Base-by-base conservation (phyloP, 192 early-diverging fungal genomes). In the Linderina pennispora region DNA sequence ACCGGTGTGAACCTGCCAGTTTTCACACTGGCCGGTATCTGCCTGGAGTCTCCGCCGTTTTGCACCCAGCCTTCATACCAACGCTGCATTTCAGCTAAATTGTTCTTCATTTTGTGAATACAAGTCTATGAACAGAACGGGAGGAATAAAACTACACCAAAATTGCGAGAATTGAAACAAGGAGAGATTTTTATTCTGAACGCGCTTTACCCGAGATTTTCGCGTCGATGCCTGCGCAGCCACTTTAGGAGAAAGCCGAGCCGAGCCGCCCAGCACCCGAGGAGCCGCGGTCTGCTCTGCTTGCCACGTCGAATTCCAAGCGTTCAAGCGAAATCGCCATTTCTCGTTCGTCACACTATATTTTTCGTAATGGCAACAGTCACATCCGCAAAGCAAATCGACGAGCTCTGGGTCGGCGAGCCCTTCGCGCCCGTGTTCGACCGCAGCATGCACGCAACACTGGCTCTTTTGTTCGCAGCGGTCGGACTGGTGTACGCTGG, bases 31-130 rank as follows among this genome's bases (percentile, higher is more conserved):
- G 50, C 40, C 19, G 50, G 49, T 10, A 57, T 9, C 20, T 34
- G 31, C 4, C 13, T 24, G 11, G 41, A 11, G 33, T 23, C 53
- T 23, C 42, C 45, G 40, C 65, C 65, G 14, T 53, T 36, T 24
- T 39, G 58, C 25, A 53, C 53, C 65, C 65, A 69, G 43, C 21
- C 36, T 14, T 43, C 53, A 23, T 69, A 40, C 58, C 58, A 69
- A 21, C 23, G 18, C 23, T 52, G 54, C 50, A 58, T 62, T 44
- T 61, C 25, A 2, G 43, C 23, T 17, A 46, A 36, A 39, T 69
- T 69, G 42, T 56, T 36, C 26, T 69, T 69, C 65, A 69, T 69
- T 23, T n/a, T 5, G 19, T 6, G 3, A 32, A 20, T 2, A 18
- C 31, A 19, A 4, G 31, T 15, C 15, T 4, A 36, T n/a, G 8